Evolutionary conservation across 2,329 filamentous ascomycete species (phyloP), one percentile per base, ranked within the genome.

Genomic region (Ambrosiella cleistominuta): DNA sequence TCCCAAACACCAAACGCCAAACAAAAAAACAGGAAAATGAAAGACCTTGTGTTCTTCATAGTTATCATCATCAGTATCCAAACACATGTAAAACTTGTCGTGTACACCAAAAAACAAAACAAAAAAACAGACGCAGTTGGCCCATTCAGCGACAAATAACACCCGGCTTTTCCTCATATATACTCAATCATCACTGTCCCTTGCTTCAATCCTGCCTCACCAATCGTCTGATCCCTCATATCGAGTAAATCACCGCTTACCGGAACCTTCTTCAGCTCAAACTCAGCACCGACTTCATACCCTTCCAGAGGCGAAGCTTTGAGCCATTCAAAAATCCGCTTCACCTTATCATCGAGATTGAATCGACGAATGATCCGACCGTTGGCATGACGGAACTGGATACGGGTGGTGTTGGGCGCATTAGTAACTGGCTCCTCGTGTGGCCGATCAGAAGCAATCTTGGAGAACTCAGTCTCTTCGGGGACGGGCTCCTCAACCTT

Each of bases 161-260:
- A 7, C 44, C 2, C 44, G 2, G 11, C 1, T 47, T 13, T 15
- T 42, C 79, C 75, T 68, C 87, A 83, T 59, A 86, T 70, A 66
- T 89, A 94, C 69, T 96, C 93, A 64, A 98, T 84, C 88, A 96
- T 96, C 7, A 98, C 85, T 0, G 89, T 95, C 2, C 86, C 89
- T 66, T 94, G 91, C 74, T 93, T 95, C 64, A 98, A 70, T 0
- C 90, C 88, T 0, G 85, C 88, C 66, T 88, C 84, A 63, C 81
- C 81, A 61, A 98, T 86, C 0, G 82, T 87, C 63, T 77, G 72
- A 53, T 89, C 83, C 54, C 96, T 73, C 57, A 75, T 72, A 15
- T 85, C 82, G 47, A 96, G 85, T 60, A 98, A 71, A 65, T 98
- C 93, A 66, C 84, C 85, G 53, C 89, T 88, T 61, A 74, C 74